These are phyloP conservation scores for Linum trigynum DNA, from an alignment of 345 rosid species.

Conservation along the genomic window DNA sequence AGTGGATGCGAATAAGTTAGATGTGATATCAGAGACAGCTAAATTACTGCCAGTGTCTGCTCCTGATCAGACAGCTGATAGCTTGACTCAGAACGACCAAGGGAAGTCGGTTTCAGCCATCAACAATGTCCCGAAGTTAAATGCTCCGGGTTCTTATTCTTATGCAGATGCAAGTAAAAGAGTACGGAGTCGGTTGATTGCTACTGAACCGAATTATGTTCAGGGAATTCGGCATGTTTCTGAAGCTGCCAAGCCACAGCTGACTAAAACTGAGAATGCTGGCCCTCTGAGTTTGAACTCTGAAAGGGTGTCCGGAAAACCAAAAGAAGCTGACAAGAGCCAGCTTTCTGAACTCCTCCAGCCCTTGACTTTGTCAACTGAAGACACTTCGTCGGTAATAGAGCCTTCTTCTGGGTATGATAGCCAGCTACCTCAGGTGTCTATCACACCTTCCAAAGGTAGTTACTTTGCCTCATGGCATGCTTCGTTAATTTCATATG, in stretches of 20 bases:
- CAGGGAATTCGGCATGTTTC: constrained; percentile 20
- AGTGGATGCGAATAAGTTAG: constrained; percentile 19
- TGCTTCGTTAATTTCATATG: neutral
- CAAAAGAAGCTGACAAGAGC: constrained; percentile 24
- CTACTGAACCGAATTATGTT: constrained; percentile 25
- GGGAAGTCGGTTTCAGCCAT: constrained; percentile 23
- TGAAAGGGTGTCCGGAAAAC: constrained; percentile 15
- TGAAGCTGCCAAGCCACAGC: constrained; percentile 5
- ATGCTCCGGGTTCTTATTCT: constrained; percentile 22
- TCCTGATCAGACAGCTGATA: constrained; percentile 12
- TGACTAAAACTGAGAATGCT: constrained; percentile 16
- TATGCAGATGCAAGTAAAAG: constrained; percentile 23
- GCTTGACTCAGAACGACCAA: constrained; percentile 28
- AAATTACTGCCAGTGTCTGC: constrained; percentile 13
- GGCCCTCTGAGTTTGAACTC: constrained; percentile 7
- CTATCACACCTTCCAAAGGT: constrained; percentile 32
- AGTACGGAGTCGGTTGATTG: constrained; percentile 20
- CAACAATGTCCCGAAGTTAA: constrained; percentile 14
- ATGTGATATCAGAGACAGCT: neutral
- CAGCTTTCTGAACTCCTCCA: constrained; percentile 25
- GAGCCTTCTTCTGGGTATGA: constrained; percentile 19
- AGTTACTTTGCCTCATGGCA: neutral
- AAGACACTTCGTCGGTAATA: constrained; percentile 20
- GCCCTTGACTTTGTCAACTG: constrained; percentile 16
- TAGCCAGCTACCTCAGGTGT: constrained; percentile 21